Percentiles rank a stretch among this genome's conserved stretches.
Evolutionary conservation across 225 moss, liverwort and hornwort genomes (phyloP).

Genomic region (Bryoerythrophyllum caledonicum): DNA sequence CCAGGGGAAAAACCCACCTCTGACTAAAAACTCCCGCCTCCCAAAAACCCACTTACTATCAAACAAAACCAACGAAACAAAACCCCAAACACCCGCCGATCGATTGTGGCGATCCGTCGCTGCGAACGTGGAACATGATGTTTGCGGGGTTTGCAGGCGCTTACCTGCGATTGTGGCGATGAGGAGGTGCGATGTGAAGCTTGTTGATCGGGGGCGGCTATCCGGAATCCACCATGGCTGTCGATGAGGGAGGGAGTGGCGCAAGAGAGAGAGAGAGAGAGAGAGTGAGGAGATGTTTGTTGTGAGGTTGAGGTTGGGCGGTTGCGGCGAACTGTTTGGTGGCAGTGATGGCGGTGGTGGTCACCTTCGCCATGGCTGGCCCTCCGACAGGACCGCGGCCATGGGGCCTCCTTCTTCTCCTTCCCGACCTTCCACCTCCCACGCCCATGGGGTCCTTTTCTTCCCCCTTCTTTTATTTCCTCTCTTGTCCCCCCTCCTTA

Average conservation of each 20-base stretch:
- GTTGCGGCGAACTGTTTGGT: background rate
- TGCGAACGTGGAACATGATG: background rate
- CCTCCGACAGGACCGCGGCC: background rate
- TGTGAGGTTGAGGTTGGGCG: background rate
- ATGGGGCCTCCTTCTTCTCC: background rate
- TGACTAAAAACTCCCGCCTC: background rate
- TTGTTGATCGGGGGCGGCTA: background rate
- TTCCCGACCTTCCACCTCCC: background rate
- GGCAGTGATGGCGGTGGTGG: background rate
- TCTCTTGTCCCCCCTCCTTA: background rate
- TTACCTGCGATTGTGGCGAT: background rate
- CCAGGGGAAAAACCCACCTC: background rate
- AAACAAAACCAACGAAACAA: too few relatives aligned
- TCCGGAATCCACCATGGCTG: background rate
- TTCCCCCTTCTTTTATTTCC: background rate
- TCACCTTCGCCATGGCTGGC: background rate
- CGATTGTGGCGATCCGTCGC: background rate
- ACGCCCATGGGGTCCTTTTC: slow-evolving; percentile 1
- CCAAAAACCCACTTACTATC: background rate
- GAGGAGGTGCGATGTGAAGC: too few relatives aligned
- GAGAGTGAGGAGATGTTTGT: background rate
- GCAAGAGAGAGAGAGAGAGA: background rate
- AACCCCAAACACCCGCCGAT: background rate
- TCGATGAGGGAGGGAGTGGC: background rate
- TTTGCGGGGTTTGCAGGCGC: background rate